A percentile compares a stretch with the other conserved stretches of the same genome.
phyloP scores from a whole-genome alignment of 495 filamentous ascomycete genomes.

The Saxispiralis lemnorum region DNA sequence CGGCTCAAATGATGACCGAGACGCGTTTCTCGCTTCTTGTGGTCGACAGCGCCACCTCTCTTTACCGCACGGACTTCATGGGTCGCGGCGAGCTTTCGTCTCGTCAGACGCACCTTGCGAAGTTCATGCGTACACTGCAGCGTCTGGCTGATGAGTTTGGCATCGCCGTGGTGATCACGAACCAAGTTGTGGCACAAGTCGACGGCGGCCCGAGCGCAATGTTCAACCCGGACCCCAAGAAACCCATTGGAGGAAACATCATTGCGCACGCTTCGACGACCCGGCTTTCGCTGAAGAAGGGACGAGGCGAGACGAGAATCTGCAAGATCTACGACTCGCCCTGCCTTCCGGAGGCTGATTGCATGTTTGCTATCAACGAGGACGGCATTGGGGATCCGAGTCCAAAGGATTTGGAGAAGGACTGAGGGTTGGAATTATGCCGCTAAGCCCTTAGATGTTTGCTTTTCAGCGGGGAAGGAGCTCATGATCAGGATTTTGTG shows the following conservation, averaged over 20 bases:
- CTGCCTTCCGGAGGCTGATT: slow-evolving; percentile 89
- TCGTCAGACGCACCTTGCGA: slow-evolving; percentile 82
- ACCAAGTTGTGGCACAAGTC: slow-evolving; percentile 95
- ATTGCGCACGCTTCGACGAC: slow-evolving; percentile 96
- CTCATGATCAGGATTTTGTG: not conserved
- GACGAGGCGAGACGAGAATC: slow-evolving; percentile 80
- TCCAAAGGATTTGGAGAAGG: slow-evolving; percentile 87
- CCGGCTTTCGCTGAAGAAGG: slow-evolving; percentile 78
- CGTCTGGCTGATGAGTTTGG: slow-evolving; percentile 93
- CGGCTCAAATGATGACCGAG: slow-evolving; percentile 96
- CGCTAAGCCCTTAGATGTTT: too few relatives aligned
- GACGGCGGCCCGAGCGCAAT: slow-evolving; percentile 89
- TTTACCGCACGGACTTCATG: slow-evolving; percentile 90
- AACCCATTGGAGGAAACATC: slow-evolving; percentile 96
- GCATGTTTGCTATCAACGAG: slow-evolving; percentile 89
- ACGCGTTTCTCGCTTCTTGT: slow-evolving; percentile 89
- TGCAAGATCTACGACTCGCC: slow-evolving; percentile 99
- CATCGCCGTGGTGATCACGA: slow-evolving; percentile 95
- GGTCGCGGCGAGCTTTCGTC: slow-evolving; percentile 84
- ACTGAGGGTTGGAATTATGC: slow-evolving; percentile 20
- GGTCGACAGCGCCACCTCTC: slow-evolving; percentile 83
- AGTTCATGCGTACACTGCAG: slow-evolving; percentile 90
- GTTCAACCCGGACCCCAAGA: slow-evolving; percentile 99
- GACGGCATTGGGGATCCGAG: slow-evolving; percentile 91
- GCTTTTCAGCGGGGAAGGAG: not conserved